Percentiles rank a stretch among this genome's conserved stretches.
phyloP scores from a whole-genome alignment of 73 alveolate species.

The Paramecium sonneborni region DNA sequence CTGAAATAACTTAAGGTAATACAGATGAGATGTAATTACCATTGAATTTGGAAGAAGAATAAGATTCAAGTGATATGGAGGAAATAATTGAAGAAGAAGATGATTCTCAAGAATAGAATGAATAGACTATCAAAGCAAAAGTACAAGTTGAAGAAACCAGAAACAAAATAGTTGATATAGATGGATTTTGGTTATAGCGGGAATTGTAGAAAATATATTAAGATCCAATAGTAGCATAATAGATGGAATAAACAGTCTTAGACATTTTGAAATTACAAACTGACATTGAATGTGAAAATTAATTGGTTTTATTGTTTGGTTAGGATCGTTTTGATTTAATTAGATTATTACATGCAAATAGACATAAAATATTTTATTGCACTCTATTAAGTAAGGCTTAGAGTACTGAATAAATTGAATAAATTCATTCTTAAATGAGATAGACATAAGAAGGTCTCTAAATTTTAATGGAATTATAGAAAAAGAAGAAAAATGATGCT shows the following conservation, averaged over 20 bases:
- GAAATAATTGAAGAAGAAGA: neutral
- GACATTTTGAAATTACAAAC: constrained; percentile 41
- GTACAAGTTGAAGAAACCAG: neutral
- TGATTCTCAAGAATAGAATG: neutral
- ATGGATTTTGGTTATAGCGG: constrained; percentile 42
- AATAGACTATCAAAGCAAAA: neutral
- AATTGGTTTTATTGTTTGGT: constrained; percentile 62
- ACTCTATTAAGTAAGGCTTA: constrained; percentile 66
- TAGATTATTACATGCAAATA: constrained; percentile 60
- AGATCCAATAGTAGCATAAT: constrained; percentile 46
- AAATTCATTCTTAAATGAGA: constrained; percentile 61
- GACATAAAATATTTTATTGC: constrained; percentile 70
- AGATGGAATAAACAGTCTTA: constrained; percentile 66
- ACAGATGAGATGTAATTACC: constrained; percentile 1
- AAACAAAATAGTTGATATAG: constrained; percentile 4
- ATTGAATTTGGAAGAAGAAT: constrained; percentile 48
- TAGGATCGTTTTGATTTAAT: constrained; percentile 68
- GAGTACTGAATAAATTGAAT: constrained; percentile 67
- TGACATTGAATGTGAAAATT: constrained; percentile 75
- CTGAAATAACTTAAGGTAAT: neutral
- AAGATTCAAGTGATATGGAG: constrained; percentile 57
- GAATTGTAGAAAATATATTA: constrained; percentile 11
- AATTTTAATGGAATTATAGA: constrained; percentile 43
- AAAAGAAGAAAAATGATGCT: constrained; percentile 54
- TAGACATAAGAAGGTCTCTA: constrained; percentile 71